Conservation (phyloP, 148 eudicot species). For the Rhododendron mucronatum region DNA sequence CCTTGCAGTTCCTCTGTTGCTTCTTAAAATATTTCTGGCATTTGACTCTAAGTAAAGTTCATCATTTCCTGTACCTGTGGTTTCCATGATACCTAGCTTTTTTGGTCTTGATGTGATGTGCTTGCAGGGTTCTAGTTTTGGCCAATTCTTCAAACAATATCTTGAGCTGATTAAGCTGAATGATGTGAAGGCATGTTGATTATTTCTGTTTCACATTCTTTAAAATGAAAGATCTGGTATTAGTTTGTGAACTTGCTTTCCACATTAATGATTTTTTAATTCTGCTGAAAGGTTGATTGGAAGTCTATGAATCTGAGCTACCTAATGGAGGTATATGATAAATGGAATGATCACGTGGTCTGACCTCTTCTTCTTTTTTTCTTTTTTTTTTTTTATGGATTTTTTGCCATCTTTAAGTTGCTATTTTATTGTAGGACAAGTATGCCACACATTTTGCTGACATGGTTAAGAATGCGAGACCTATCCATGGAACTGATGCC, state of each 20-base stretch:
- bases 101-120: constrained; percentile 10
- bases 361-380: neutral
- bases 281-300: constrained; percentile 76
- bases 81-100: neutral
- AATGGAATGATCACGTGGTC: neutral
- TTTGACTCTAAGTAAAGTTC: neutral
- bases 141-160: constrained; percentile 90
- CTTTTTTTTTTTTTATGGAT: neutral
- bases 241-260: constrained; percentile 5
- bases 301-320: constrained; percentile 89
- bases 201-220: constrained; percentile 7
- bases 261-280: neutral
- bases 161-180: constrained; percentile 94
- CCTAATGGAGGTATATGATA: constrained; percentile 66
- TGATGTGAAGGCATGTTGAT: constrained; percentile 58
- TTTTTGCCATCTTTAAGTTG: neutral
- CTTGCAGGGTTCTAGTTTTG: constrained; percentile 90
- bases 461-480: constrained; percentile 67
- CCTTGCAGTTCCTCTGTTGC: neutral
- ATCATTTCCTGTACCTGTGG: neutral
- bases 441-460: constrained; percentile 63
- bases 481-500: constrained; percentile 49
- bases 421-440: constrained; percentile 44
- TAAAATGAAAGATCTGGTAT: neutral
- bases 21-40: neutral